Evolutionary conservation across 2,329 filamentous ascomycete genomes (phyloP).

Genomic region (Verticillium klebahnii): DNA sequence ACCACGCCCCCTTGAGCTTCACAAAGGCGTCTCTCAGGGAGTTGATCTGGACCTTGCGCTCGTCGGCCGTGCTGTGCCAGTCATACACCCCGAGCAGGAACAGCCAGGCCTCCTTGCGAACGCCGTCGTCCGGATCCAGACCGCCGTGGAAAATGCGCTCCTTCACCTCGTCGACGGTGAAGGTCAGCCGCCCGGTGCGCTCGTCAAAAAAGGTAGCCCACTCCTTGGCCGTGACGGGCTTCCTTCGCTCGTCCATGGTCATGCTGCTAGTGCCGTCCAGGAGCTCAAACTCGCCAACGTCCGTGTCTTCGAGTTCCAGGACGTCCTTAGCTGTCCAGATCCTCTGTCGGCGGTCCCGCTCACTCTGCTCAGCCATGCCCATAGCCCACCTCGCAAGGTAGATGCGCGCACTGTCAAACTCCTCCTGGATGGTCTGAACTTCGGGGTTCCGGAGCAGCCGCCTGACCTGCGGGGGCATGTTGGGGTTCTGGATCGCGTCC

Average conservation of each 20-base stretch:
- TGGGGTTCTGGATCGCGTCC: constrained; percentile 86
- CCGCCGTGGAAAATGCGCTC: constrained; percentile 97
- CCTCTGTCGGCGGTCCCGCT: constrained; percentile 75
- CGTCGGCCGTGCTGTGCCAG: constrained; percentile 86
- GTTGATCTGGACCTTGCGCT: constrained; percentile 77
- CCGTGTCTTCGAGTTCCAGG: constrained; percentile 88
- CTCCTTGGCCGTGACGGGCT: constrained; percentile 73
- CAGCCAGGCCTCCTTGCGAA: constrained; percentile 94
- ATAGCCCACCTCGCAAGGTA: constrained; percentile 97
- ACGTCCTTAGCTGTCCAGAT: constrained; percentile 94
- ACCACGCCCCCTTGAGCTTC: constrained; percentile 90
- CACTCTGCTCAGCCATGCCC: constrained; percentile 96
- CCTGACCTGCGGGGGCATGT: constrained; percentile 81
- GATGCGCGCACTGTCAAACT: constrained; percentile 92
- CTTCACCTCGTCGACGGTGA: constrained; percentile 90
- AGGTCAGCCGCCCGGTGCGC: constrained; percentile 64
- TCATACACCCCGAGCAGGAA: constrained; percentile 89
- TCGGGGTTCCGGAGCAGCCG: constrained; percentile 85
- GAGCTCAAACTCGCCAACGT: constrained; percentile 93
- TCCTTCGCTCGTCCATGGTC: constrained; percentile 71
- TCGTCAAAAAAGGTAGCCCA: constrained; percentile 90
- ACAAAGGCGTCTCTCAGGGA: constrained; percentile 91
- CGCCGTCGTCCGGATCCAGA: constrained; percentile 80
- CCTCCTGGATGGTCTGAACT: constrained; percentile 90
- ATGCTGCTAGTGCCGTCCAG: constrained; percentile 74